Conservation (phyloP, 2,329 filamentous ascomycete genomes). For the Aureobasidium sp. region DNA sequence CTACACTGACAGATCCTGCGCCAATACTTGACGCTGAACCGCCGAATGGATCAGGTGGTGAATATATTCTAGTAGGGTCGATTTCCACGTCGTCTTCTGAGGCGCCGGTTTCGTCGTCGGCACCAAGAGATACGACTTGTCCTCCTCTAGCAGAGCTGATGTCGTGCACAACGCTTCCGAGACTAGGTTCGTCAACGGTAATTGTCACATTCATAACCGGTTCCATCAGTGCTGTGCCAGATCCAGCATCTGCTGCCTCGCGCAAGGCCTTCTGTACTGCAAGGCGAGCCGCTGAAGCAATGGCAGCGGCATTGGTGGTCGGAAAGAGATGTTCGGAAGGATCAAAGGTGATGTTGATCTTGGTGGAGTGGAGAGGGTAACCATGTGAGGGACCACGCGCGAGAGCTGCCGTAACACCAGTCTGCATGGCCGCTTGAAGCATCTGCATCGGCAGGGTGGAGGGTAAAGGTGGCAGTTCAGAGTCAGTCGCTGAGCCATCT, state of each 20-base stretch:
- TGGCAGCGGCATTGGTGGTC: constrained; percentile 60
- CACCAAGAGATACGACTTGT: constrained; percentile 64
- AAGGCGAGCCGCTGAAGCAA: constrained; percentile 59
- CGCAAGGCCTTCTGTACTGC: constrained; percentile 65
- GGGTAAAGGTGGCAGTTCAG: constrained; percentile 46
- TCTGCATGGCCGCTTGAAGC: constrained; percentile 55
- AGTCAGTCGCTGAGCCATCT: constrained; percentile 33
- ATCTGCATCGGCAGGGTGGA: constrained; percentile 45
- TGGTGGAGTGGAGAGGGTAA: constrained; percentile 71
- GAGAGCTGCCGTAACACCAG: constrained; percentile 75
- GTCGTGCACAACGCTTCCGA: constrained; percentile 78
- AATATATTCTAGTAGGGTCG: constrained; percentile 70
- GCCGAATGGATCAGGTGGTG: constrained; percentile 78
- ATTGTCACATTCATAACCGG: constrained; percentile 90
- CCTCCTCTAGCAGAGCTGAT: constrained; percentile 67
- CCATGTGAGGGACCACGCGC: constrained; percentile 75
- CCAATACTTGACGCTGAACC: constrained; percentile 22
- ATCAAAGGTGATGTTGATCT: constrained; percentile 64
- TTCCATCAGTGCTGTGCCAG: constrained; percentile 66
- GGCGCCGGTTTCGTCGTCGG: constrained; percentile 28
- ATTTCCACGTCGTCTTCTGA: constrained; percentile 42
- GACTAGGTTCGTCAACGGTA: constrained; percentile 70
- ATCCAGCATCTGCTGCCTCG: constrained; percentile 47
- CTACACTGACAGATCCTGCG: constrained; percentile 18
- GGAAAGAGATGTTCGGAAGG: constrained; percentile 56